These are phyloP conservation scores for Rubroboletus pulcherrimus DNA, from an alignment of 768 basidiomycete species.

Conservation along the genomic window DNA sequence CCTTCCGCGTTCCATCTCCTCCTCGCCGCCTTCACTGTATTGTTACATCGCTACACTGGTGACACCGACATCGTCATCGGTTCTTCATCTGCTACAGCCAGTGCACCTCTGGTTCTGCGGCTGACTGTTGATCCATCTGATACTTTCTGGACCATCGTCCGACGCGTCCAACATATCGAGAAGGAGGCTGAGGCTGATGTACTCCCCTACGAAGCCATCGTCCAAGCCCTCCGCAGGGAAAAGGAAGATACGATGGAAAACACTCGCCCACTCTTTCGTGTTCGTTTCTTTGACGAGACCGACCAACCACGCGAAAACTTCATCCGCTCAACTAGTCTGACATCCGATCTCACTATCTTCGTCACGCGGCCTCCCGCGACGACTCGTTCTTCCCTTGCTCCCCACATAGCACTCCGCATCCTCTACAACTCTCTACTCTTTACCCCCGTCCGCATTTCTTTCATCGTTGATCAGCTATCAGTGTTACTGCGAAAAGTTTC, in stretches of 20 bases:
- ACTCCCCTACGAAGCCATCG: constrained; percentile 75
- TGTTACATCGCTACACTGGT: constrained; percentile 92
- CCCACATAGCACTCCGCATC: constrained; percentile 74
- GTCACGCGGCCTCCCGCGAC: constrained; percentile 70
- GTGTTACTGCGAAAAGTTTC: constrained; percentile 70
- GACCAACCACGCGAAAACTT: constrained; percentile 71
- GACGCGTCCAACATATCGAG: constrained; percentile 81
- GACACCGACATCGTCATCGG: constrained; percentile 93
- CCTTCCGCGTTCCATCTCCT: constrained; percentile 91
- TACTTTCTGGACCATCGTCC: constrained; percentile 85
- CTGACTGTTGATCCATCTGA: constrained; percentile 79
- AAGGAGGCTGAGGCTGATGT: constrained; percentile 77
- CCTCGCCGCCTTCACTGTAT: constrained; percentile 85
- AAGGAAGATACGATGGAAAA: constrained; percentile 56
- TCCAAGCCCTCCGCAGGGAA: constrained; percentile 61
- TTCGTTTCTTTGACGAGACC: constrained; percentile 95
- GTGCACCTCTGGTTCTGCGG: constrained; percentile 80
- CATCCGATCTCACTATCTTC: constrained; percentile 92
- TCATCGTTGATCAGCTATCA: constrained; percentile 83
- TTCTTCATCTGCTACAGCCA: constrained; percentile 72
- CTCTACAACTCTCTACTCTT: constrained; percentile 96
- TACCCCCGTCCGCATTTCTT: constrained; percentile 68
- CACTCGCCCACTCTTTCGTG: constrained; percentile 72
- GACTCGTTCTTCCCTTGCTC: constrained; percentile 66
- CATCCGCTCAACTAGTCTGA: constrained; percentile 73